Evolutionary conservation across 352 stramenopile genomes (phyloP).

Genomic region (Peronospora tabacina): DNA sequence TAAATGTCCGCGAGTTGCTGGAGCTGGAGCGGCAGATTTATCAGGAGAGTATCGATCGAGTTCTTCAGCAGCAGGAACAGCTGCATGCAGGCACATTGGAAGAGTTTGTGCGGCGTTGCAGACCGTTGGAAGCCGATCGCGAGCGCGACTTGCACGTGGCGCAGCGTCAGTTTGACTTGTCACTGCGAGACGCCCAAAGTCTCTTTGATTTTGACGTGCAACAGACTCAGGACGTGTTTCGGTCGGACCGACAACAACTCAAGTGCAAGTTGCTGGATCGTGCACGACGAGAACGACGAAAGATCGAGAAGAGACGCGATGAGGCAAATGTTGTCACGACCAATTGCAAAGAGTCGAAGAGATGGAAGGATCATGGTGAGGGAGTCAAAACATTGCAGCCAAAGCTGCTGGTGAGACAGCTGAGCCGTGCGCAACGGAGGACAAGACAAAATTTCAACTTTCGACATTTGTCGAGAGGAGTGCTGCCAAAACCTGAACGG

Average conservation of each 20-base stretch:
- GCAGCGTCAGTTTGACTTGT: constrained; percentile 43
- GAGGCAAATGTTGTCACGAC: constrained; percentile 21
- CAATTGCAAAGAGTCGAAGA: constrained; percentile 6
- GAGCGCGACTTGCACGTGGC: constrained; percentile 44
- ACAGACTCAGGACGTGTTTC: constrained; percentile 53
- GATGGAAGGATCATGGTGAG: background rate
- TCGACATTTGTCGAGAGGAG: constrained; percentile 36
- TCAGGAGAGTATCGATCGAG: constrained; percentile 76
- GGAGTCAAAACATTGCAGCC: background rate
- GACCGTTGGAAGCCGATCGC: constrained; percentile 47
- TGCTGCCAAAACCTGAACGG: constrained; percentile 31
- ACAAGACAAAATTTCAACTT: constrained; percentile 49
- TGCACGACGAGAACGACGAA: constrained; percentile 40
- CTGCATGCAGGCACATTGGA: constrained; percentile 42
- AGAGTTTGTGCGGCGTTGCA: constrained; percentile 54
- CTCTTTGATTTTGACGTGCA: constrained; percentile 72
- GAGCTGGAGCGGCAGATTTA: constrained; percentile 78
- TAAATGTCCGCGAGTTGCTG: constrained; percentile 64
- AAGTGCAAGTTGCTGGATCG: constrained; percentile 26
- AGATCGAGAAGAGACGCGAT: constrained; percentile 70
- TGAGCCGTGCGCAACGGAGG: constrained; percentile 20
- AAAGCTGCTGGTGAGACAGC: constrained; percentile 19
- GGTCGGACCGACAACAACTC: constrained; percentile 40
- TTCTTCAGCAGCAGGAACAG: constrained; percentile 37
- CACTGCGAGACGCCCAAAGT: constrained; percentile 44